A percentile compares a stretch with the other conserved stretches of the same genome.
Conservation (phyloP, 2,329 filamentous ascomycete species). For the Stemphylium lycopersici region DNA sequence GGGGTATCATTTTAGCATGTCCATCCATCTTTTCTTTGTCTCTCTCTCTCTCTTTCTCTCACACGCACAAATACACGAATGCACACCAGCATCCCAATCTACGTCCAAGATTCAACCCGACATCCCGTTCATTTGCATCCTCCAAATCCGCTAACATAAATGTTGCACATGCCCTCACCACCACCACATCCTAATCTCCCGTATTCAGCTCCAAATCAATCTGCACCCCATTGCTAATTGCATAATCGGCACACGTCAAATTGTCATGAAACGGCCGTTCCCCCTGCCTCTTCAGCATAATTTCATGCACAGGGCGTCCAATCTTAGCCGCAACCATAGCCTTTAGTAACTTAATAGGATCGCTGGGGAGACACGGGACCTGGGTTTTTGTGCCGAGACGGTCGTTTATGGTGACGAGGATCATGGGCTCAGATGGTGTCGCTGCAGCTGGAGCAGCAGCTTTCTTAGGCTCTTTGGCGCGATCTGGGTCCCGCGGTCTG, state of each 20-base stretch:
- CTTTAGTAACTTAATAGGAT: slow-evolving; percentile 87
- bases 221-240: slow-evolving; percentile 86
- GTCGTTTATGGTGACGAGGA: slow-evolving; percentile 92
- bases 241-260: slow-evolving; percentile 87
- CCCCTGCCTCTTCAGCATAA: slow-evolving; percentile 88
- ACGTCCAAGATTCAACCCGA: too few relatives aligned
- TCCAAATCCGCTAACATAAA: neutral
- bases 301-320: slow-evolving; percentile 87
- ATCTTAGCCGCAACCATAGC: slow-evolving; percentile 89
- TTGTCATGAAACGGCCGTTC: slow-evolving; percentile 93
- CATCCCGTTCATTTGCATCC: neutral
- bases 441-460: slow-evolving; percentile 29
- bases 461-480: slow-evolving; percentile 9
- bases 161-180: neutral
- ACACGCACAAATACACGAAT: too few relatives aligned
- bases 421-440: slow-evolving; percentile 73
- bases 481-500: slow-evolving; percentile 20
- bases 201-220: slow-evolving; percentile 54
- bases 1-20: neutral
- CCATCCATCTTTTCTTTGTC: too few relatives aligned
- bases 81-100: too few relatives aligned
- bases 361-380: slow-evolving; percentile 85
- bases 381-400: slow-evolving; percentile 94
- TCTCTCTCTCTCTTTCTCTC: too few relatives aligned
- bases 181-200: slow-evolving; percentile 31